These are phyloP conservation scores for Fusarium hostae DNA, from an alignment of 2,329 filamentous ascomycete genomes.

Conservation along the genomic window DNA sequence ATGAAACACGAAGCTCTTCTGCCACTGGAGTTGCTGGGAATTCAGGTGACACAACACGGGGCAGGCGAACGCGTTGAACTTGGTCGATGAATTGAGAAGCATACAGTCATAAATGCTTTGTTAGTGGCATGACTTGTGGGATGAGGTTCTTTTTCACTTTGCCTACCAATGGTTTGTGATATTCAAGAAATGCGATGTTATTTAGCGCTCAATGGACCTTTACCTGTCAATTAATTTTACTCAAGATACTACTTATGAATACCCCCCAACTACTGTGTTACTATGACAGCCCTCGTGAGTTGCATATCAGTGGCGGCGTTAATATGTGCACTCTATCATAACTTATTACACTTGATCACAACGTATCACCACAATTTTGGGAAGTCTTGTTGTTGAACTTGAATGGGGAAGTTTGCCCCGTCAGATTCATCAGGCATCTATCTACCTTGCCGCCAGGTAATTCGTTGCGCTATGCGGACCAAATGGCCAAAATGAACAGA, in stretches of 20 bases:
- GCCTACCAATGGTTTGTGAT: background rate
- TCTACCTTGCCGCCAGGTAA: constrained; percentile 5
- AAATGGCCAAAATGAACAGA: constrained; percentile 11
- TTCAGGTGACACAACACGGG: constrained; percentile 59
- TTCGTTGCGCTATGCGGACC: constrained; percentile 15
- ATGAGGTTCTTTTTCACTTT: background rate
- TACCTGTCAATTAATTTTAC: background rate
- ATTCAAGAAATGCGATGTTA: background rate
- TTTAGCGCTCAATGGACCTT: background rate
- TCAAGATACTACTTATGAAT: background rate
- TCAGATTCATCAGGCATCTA: constrained; percentile 25
- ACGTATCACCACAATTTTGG: background rate
- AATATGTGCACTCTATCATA: background rate
- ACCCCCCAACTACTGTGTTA: background rate
- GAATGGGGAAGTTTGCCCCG: background rate
- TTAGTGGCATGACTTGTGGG: background rate
- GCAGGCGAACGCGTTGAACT: constrained; percentile 55
- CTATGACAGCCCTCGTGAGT: background rate
- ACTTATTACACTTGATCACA: background rate
- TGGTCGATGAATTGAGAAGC: background rate
- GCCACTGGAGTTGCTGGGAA: constrained; percentile 58
- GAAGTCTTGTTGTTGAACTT: background rate
- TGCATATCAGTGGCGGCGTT: background rate
- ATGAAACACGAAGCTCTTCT: constrained; percentile 52
- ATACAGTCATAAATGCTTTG: background rate